These are phyloP conservation scores for Cupressus sempervirens DNA, from an alignment of 75 land plant species.

Conservation along the genomic window DNA sequence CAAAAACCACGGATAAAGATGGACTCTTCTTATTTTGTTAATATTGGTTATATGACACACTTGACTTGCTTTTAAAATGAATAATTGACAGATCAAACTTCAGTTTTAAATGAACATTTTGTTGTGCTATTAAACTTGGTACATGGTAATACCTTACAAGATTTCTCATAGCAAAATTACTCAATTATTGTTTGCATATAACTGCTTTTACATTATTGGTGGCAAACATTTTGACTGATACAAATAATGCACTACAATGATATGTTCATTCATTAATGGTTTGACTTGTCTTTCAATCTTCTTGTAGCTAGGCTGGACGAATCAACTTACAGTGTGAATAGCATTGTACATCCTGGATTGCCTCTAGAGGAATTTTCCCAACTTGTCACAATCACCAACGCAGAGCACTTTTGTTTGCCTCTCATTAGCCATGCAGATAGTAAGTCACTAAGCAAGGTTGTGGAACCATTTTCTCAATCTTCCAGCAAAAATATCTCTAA, in stretches of 20 bases:
- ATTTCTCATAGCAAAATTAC: not conserved
- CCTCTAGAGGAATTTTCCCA: no score
- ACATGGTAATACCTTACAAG: not conserved
- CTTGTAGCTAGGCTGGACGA: no score
- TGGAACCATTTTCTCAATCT: conserved; percentile 10
- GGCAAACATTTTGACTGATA: not conserved
- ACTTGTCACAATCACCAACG: no score
- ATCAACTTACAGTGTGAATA: no score
- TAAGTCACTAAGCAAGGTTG: no score
- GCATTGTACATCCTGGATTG: no score
- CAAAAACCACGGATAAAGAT: not conserved
- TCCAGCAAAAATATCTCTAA: conserved; percentile 16
- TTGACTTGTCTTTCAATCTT: no score
- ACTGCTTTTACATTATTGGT: not conserved
- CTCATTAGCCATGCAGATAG: no score
- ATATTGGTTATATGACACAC: not conserved
- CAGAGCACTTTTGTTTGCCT: no score
- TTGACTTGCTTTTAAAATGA: not conserved
- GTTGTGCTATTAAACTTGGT: not conserved
- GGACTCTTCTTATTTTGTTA: no score
- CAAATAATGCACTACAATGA: no score
- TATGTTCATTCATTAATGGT: not conserved
- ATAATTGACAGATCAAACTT: not conserved
- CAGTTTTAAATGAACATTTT: not conserved
- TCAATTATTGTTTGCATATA: no score